Evolutionary conservation across 2,329 filamentous ascomycete genomes (phyloP).

Genomic region (Hymenoscyphus linearis): DNA sequence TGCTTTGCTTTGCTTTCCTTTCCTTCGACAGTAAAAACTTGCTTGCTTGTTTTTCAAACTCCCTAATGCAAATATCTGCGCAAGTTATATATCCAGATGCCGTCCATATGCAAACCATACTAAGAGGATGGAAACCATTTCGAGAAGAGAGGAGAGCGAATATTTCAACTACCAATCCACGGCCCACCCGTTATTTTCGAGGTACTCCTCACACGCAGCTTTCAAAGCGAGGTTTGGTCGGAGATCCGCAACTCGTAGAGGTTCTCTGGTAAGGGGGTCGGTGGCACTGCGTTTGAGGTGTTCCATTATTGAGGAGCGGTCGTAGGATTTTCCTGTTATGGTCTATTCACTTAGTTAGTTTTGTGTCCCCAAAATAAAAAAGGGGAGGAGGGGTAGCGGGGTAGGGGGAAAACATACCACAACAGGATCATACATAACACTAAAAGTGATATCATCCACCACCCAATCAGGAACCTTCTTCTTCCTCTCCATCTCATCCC

Average conservation of each 20-base stretch:
- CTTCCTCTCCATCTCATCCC: conserved; percentile 44
- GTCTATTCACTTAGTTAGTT: conserved; percentile 45
- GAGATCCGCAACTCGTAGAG: conserved; percentile 62
- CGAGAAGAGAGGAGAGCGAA: not conserved
- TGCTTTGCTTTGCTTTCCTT: not conserved
- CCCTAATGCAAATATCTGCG: not conserved
- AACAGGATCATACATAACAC: conserved; percentile 65
- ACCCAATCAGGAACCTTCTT: conserved; percentile 59
- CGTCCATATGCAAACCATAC: not conserved
- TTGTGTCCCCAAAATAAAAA: not conserved
- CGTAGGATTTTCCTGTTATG: conserved; percentile 85
- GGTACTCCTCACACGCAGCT: conserved; percentile 78
- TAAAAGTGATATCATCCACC: conserved; percentile 71
- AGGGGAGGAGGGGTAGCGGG: not conserved
- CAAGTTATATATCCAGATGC: not conserved
- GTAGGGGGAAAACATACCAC: conserved; percentile 30
- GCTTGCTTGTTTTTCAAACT: not conserved
- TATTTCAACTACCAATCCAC: conserved; percentile 73
- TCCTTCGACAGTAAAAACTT: not conserved
- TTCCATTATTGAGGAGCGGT: conserved; percentile 78
- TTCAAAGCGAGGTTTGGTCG: conserved; percentile 77
- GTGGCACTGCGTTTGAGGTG: conserved; percentile 70
- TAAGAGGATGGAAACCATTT: too few relatives aligned
- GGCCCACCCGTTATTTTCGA: conserved; percentile 85
- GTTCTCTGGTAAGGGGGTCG: conserved; percentile 80